Evolutionary conservation across 192 early-diverging fungal species (phyloP).

Genomic region (Entomortierella parvispora): DNA sequence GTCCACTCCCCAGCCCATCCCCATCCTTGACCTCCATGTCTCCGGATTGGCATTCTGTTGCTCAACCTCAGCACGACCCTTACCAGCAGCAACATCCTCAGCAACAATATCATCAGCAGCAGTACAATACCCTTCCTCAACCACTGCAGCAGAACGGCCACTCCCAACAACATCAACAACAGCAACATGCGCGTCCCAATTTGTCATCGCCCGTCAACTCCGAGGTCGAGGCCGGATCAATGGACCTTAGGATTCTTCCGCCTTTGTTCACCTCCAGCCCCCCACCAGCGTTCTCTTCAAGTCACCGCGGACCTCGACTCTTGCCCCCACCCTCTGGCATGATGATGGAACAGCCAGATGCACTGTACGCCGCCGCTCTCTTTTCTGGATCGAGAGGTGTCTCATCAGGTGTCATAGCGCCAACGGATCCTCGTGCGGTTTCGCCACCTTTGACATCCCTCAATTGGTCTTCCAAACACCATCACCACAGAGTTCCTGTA

Average conservation of each 20-base stretch:
- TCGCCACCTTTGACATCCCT: constrained; percentile 2
- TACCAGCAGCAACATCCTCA: constrained; percentile 8
- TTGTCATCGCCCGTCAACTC: constrained; percentile 17
- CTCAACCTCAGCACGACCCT: background rate
- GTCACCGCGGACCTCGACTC: background rate
- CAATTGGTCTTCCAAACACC: constrained; percentile 28
- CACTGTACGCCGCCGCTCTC: constrained; percentile 12
- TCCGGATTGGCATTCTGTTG: constrained; percentile 15
- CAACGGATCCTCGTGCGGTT: background rate
- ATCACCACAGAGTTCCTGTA: constrained; percentile 25
- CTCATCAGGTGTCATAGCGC: background rate
- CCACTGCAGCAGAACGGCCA: too few relatives aligned
- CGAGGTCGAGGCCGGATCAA: constrained; percentile 5
- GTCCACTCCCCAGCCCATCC: constrained; percentile 29
- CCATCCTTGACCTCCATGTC: constrained; percentile 20
- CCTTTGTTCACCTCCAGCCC: constrained; percentile 23
- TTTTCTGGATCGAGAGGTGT: background rate
- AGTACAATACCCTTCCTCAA: constrained; percentile 1
- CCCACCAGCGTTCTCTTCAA: constrained; percentile 6
- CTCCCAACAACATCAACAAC: too few relatives aligned
- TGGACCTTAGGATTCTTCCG: constrained; percentile 9
- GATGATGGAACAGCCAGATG: background rate
- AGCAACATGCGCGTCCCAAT: too few relatives aligned
- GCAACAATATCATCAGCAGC: background rate
- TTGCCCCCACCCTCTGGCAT: background rate